These are phyloP conservation scores for Rhynchosporium graminicola DNA, from an alignment of 2,329 filamentous ascomycete genomes.

Conservation along the genomic window DNA sequence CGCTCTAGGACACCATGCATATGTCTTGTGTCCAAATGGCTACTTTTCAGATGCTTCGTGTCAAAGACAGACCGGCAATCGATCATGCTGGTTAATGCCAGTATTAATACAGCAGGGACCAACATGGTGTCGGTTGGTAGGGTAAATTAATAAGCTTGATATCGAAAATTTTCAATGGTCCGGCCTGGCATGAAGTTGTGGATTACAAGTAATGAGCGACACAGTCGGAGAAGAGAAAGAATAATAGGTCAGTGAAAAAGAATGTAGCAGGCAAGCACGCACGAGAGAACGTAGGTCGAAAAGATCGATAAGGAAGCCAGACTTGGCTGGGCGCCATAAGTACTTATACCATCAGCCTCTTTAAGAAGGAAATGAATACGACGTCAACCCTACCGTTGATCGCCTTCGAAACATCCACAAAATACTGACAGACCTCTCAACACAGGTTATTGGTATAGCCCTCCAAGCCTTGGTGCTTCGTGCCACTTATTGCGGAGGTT, in stretches of 20 bases:
- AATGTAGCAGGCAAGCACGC: slow-evolving; percentile 25
- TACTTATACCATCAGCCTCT: slow-evolving; percentile 24
- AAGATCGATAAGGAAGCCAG: slow-evolving; percentile 31
- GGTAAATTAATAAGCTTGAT: slow-evolving; percentile 17
- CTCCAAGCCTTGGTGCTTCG: slow-evolving; percentile 32
- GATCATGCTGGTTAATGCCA: slow-evolving; percentile 32
- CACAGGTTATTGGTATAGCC: slow-evolving; percentile 1
- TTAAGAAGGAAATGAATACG: slow-evolving; percentile 23
- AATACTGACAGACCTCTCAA: slow-evolving; percentile 12
- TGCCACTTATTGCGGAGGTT: slow-evolving; percentile 23
- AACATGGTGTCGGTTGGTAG: slow-evolving; percentile 29
- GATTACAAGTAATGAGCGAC: slow-evolving; percentile 31
- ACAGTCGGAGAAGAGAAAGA: slow-evolving; percentile 35
- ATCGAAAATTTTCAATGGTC: slow-evolving; percentile 25
- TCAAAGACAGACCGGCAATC: slow-evolving; percentile 29
- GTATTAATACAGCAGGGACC: slow-evolving; percentile 29
- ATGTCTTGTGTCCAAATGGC: slow-evolving; percentile 16
- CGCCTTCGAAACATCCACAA: slow-evolving; percentile 26
- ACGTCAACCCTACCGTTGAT: slow-evolving; percentile 22
- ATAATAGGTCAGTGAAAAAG: slow-evolving; percentile 30
- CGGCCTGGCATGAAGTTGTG: slow-evolving; percentile 28
- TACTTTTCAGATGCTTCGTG: slow-evolving; percentile 11
- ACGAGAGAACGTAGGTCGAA: slow-evolving; percentile 36
- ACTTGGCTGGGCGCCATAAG: slow-evolving; percentile 15
- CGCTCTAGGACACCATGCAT: slow-evolving; percentile 17